These are phyloP conservation scores for Penicillium sp. DNA, from an alignment of 2,329 filamentous ascomycete genomes.

Conservation along the genomic window DNA sequence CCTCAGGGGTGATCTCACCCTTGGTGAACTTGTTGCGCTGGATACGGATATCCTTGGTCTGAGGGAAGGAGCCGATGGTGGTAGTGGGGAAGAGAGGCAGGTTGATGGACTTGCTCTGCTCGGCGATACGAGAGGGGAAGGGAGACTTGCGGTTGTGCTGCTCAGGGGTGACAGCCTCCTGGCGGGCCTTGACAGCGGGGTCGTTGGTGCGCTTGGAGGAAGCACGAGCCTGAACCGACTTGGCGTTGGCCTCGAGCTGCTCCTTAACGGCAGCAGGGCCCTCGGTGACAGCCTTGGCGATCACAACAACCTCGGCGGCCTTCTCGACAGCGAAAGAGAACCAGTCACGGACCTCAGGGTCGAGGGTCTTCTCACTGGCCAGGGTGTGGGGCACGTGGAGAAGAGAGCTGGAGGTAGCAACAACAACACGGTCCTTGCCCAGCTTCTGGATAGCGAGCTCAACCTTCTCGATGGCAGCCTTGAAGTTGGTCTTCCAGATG, in stretches of 20 bases:
- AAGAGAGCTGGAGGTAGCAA: conserved; percentile 93
- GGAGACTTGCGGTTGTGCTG: conserved; percentile 90
- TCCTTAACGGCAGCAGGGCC: conserved; percentile 79
- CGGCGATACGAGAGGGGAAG: conserved; percentile 76
- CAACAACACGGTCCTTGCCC: conserved; percentile 94
- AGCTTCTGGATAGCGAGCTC: conserved; percentile 91
- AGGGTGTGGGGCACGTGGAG: conserved; percentile 98
- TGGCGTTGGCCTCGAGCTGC: conserved; percentile 93
- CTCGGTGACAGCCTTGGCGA: conserved; percentile 94
- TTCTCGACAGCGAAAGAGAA: conserved; percentile 98
- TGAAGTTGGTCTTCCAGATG: conserved; percentile 99
- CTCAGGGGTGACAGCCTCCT: conserved; percentile 73
- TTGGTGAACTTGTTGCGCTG: conserved; percentile 98
- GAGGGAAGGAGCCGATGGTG: conserved; percentile 98
- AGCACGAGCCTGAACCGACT: conserved; percentile 84
- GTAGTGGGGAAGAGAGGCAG: conserved; percentile 97
- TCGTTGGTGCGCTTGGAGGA: conserved; percentile 95
- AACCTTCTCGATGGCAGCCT: conserved; percentile 83
- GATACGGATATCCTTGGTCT: conserved; percentile 97
- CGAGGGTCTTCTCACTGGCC: conserved; percentile 96
- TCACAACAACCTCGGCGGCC: conserved; percentile 79
- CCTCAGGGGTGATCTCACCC: conserved; percentile 81
- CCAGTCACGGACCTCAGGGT: conserved; percentile 89
- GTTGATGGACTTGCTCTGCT: conserved; percentile 87
- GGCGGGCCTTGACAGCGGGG: conserved; percentile 93